Evolutionary conservation across 2,329 filamentous ascomycete genomes (phyloP), one percentile per base, ranked within the genome.

Genomic region (Microsporum audouinii): DNA sequence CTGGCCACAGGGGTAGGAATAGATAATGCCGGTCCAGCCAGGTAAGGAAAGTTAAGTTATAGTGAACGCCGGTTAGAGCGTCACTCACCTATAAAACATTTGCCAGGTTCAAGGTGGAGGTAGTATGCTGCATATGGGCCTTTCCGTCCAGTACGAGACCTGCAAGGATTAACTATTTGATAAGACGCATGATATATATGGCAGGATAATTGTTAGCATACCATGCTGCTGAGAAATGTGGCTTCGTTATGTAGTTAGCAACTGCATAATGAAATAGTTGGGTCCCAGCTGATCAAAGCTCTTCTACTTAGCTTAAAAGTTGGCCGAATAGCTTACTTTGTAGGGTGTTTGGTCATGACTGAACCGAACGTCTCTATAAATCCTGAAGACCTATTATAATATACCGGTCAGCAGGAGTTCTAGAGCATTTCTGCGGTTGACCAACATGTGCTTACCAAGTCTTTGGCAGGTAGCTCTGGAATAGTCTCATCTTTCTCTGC

Each of bases 51-150:
- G 8, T 29, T 49, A 49, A 31, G 49, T 17, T 36, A 3, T 55
- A 6, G 49, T 34, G 49, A 36, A 55, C n/a, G 34, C 31, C 31
- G 10, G 33, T 2, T 41, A 36, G 36, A 43, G 56, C 17, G 2
- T 29, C 27, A 80, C 82, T 76, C 76, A 85, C 84, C 91, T 47
- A 95, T 78, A 67, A 92, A 88, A 70, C 84, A 87, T 58, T 81
- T 77, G 29, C 77, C 77, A 8, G 91, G 89, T 71, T 92, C 84
- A 65, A 89, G 81, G 72, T 95, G 90, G 23, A 96, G 76, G 75
- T 95, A 96, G 76, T 96, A 96, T 70, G 85, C 87, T 5, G 91
- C 91, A 73, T 94, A 95, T 7, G 88, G 86, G 0, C 89, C 89
- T 74, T 96, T 95, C 60, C 88, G 83, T 23, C 91, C 91, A 0